Conservation (phyloP, 371 early-diverging fungal genomes). For the Mucor circinelloides region DNA sequence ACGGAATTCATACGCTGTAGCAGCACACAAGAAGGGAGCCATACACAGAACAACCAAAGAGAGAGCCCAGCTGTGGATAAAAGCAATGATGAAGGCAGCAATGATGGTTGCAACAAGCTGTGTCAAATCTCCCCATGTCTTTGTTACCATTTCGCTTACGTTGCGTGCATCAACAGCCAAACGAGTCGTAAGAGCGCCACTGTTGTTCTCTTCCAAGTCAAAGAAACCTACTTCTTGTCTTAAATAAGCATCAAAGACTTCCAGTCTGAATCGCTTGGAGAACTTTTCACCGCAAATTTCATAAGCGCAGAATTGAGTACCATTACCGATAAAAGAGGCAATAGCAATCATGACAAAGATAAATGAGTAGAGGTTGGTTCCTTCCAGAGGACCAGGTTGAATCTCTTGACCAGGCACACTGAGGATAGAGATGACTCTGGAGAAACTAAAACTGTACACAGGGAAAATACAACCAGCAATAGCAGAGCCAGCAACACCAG, state of each 20-base stretch:
- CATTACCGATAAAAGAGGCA: conserved; percentile 45
- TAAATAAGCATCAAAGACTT: conserved; percentile 57
- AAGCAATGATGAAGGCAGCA: conserved; percentile 34
- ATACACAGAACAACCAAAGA: conserved; percentile 52
- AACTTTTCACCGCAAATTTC: conserved; percentile 57
- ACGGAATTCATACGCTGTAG: conserved; percentile 29
- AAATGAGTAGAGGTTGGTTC: conserved; percentile 72
- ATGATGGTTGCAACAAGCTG: conserved; percentile 46
- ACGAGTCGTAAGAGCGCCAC: conserved; percentile 78
- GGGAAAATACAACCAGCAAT: conserved; percentile 59
- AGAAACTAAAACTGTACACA: conserved; percentile 21
- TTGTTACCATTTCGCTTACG: conserved; percentile 65
- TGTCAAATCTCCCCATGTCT: conserved; percentile 58
- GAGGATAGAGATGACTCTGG: conserved; percentile 8
- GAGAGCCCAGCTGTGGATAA: conserved; percentile 48
- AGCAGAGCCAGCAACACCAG: conserved; percentile 46
- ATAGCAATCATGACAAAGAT: conserved; percentile 67
- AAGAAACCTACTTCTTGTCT: conserved; percentile 88
- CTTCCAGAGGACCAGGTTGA: conserved; percentile 42
- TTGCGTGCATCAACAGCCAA: conserved; percentile 79
- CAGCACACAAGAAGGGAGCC: conserved; percentile 43
- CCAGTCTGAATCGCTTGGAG: conserved; percentile 57
- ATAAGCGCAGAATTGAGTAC: conserved; percentile 31
- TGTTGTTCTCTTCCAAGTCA: conserved; percentile 75
- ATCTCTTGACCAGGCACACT: conserved; percentile 19